phyloP scores from a whole-genome alignment of 805 yeast species.

The Candida argentea region DNA sequence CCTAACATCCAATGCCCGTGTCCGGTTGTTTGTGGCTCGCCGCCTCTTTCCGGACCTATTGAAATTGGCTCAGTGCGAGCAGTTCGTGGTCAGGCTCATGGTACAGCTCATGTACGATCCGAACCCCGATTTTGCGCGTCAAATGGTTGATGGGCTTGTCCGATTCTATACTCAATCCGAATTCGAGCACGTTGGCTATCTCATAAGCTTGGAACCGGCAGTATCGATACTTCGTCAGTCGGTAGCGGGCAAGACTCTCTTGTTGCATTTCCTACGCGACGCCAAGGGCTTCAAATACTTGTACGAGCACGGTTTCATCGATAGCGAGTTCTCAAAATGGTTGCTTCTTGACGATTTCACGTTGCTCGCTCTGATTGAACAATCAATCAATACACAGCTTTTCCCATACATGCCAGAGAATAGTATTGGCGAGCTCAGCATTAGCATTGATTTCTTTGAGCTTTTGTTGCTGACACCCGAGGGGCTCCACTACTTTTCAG shows the following conservation, averaged over 20 bases:
- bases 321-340: constrained; percentile 63
- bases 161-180: constrained; percentile 13
- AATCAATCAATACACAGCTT: constrained; percentile 12
- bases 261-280: constrained; percentile 55
- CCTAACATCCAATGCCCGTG: constrained; percentile 38
- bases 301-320: constrained; percentile 48
- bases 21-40: constrained; percentile 50
- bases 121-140: constrained; percentile 9
- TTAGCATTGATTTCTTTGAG: constrained; percentile 56
- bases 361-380: constrained; percentile 33
- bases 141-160: constrained; percentile 13
- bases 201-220: constrained; percentile 48
- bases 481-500: constrained; percentile 54
- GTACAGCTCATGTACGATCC: constrained; percentile 65
- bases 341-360: constrained; percentile 31
- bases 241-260: constrained; percentile 31
- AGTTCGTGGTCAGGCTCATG: constrained; percentile 44
- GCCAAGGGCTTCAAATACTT: constrained; percentile 61
- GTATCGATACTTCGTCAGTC: constrained; percentile 24
- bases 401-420: constrained; percentile 1
- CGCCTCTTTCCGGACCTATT: constrained; percentile 36
- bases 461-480: constrained; percentile 72
- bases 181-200: constrained; percentile 34
- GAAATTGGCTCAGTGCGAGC: constrained; percentile 21
- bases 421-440: neutral